phyloP scores from a whole-genome alignment of 352 stramenopile species.

The Thalassiosira mediterranea region DNA sequence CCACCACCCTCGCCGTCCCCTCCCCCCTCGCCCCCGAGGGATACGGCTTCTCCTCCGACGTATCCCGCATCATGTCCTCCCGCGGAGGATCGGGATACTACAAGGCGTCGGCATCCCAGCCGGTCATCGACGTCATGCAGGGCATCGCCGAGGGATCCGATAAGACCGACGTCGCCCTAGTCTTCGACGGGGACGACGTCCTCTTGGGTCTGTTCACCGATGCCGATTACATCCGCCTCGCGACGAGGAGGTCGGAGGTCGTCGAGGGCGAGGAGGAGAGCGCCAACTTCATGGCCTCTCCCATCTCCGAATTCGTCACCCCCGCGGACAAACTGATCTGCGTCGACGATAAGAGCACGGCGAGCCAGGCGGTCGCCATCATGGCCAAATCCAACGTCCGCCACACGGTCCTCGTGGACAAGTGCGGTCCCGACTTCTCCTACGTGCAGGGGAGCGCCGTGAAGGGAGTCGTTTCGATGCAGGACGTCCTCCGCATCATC shows the following conservation, averaged over 20 bases:
- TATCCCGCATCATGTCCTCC: constrained; percentile 49
- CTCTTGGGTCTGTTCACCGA: constrained; percentile 81
- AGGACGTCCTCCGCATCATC: constrained; percentile 78
- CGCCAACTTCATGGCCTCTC: constrained; percentile 69
- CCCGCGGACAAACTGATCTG: constrained; percentile 60
- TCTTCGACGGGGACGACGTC: constrained; percentile 59
- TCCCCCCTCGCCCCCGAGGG: constrained; percentile 72
- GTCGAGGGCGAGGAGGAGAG: constrained; percentile 65
- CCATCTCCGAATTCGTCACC: constrained; percentile 71
- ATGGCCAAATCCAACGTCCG: constrained; percentile 77
- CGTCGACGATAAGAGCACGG: constrained; percentile 54
- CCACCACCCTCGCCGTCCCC: too few relatives aligned
- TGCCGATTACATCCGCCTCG: constrained; percentile 78
- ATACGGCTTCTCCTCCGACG: constrained; percentile 70
- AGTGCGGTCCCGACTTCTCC: constrained; percentile 32
- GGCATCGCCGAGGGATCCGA: constrained; percentile 49
- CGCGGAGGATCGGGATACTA: constrained; percentile 55
- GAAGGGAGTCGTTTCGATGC: constrained; percentile 78
- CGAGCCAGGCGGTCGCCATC: constrained; percentile 70
- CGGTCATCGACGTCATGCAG: constrained; percentile 77
- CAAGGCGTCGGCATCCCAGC: constrained; percentile 48
- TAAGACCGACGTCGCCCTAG: constrained; percentile 61
- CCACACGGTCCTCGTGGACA: constrained; percentile 72
- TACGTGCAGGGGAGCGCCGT: constrained; percentile 42
- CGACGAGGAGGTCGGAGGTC: constrained; percentile 54